Conservation (phyloP, 495 filamentous ascomycete species). For the Tuber melanosporum region DNA sequence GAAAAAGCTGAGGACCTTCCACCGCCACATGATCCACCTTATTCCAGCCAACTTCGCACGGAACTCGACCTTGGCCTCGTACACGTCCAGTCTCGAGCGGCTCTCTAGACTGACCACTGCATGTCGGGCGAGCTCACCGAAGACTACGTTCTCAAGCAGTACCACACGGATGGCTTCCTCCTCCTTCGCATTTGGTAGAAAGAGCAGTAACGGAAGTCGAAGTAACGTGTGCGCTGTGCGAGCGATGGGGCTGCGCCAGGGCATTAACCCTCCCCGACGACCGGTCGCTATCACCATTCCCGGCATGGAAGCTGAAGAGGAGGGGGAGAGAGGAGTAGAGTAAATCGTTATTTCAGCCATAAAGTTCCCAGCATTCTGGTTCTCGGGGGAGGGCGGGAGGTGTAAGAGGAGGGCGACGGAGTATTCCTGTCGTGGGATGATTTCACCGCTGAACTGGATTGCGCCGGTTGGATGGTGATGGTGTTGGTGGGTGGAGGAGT, state of each 20-base stretch:
- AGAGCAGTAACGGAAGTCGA: conserved; percentile 46
- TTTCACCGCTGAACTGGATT: conserved; percentile 15
- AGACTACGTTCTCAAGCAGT: conserved; percentile 66
- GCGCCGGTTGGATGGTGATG: conserved; percentile 11
- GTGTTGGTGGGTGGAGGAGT: not conserved
- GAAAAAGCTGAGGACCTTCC: conserved; percentile 61
- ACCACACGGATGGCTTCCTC: conserved; percentile 55
- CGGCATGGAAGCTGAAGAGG: conserved; percentile 7
- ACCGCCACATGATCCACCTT: conserved; percentile 78
- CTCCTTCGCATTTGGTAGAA: conserved; percentile 40
- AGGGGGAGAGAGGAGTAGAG: conserved; percentile 33
- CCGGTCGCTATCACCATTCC: conserved; percentile 40
- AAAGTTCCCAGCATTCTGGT: conserved; percentile 71
- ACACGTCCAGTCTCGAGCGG: conserved; percentile 59
- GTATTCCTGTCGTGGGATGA: conserved; percentile 56
- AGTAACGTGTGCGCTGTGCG: conserved; percentile 48
- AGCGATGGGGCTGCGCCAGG: conserved; percentile 58
- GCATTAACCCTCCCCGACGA: conserved; percentile 59
- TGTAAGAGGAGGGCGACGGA: conserved; percentile 55
- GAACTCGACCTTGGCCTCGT: conserved; percentile 60
- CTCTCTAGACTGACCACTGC: conserved; percentile 53
- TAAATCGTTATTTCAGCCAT: conserved; percentile 77
- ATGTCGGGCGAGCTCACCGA: conserved; percentile 52
- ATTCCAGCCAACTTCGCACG: conserved; percentile 67
- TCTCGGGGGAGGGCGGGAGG: conserved; percentile 56